Evolutionary conservation across 139 green algal species (phyloP), one percentile per base, ranked within the genome.

Genomic region (Ettlia oleoabundans): DNA sequence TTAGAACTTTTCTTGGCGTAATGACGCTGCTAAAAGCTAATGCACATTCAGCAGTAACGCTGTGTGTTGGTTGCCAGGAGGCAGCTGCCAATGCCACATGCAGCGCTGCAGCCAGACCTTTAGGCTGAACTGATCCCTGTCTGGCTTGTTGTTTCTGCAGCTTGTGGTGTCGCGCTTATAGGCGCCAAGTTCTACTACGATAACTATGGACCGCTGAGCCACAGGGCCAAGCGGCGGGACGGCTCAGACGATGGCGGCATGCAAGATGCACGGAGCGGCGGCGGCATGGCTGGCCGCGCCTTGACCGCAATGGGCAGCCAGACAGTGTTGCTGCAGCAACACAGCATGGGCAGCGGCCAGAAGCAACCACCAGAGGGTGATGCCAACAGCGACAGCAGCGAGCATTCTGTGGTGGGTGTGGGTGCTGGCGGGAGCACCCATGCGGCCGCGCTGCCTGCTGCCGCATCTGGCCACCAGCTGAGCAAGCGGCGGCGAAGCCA

Each of bases 91-190:
- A n/a, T n/a, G n/a, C n/a, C n/a, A n/a, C n/a, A n/a, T n/a, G n/a
- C n/a, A n/a, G n/a, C n/a, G n/a, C n/a, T n/a, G n/a, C n/a, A n/a
- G n/a, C n/a, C n/a, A n/a, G n/a, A n/a, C 58, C 58, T 30, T 24
- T 8, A 30, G 9, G 21, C 58, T 24, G 6, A 15, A 66, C 19
- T 35, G 15, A 21, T 9, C 61, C 13, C 28, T 32, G 28, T 4
- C 65, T 42, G 5, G 37, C 32, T 26, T 73, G 2, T 0, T 22
- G 26, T 35, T 28, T 24, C 40, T 37, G 68, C 68, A 76, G 68
- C 33, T 0, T 76, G 68, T 28, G 68, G 68, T 41, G 35, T 76
- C 40, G 21, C 43, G 24, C 68, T 76, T 26, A 76, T 76, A n/a
- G 18, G 37, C 42, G 40, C 41, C 24, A 76, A 76, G 40, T 76